These are phyloP conservation scores for Rhododendron molle DNA, from an alignment of 148 eudicot genomes.

Conservation along the genomic window DNA sequence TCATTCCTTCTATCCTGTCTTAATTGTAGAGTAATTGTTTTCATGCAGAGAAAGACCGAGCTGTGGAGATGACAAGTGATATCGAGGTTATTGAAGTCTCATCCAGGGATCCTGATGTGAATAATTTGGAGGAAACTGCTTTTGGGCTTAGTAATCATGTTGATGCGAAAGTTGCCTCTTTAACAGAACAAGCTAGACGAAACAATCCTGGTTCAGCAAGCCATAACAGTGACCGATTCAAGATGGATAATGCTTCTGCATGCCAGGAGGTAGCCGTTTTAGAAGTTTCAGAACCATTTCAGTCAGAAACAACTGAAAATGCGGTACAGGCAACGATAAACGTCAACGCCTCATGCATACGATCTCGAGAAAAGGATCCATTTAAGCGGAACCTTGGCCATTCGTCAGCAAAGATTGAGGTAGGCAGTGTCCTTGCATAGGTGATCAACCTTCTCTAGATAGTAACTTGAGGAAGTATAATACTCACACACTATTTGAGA, in stretches of 20 bases:
- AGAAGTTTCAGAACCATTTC: conserved; percentile 7
- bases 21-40: not conserved
- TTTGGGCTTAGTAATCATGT: not conserved
- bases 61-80: conserved; percentile 15
- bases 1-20: not conserved
- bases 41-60: conserved; percentile 9
- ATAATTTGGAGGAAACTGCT: not conserved
- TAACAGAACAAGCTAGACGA: not conserved
- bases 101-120: not conserved
- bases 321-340: not conserved
- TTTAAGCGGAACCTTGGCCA: conserved; percentile 11
- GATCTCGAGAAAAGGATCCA: conserved; percentile 15
- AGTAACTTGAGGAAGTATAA: not conserved
- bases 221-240: not conserved
- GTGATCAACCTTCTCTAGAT: not conserved
- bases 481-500: not conserved
- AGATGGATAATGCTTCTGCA: not conserved
- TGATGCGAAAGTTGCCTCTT: not conserved
- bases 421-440: conserved; percentile 1
- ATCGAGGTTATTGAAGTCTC: conserved; percentile 10
- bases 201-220: not conserved
- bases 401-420: conserved; percentile 27
- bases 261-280: not conserved
- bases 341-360: conserved; percentile 8
- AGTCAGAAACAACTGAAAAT: conserved; percentile 7